Evolutionary conservation across 2,329 filamentous ascomycete species (phyloP), one percentile per base, ranked within the genome.

Genomic region (Myriosclerotinia curreyana): DNA sequence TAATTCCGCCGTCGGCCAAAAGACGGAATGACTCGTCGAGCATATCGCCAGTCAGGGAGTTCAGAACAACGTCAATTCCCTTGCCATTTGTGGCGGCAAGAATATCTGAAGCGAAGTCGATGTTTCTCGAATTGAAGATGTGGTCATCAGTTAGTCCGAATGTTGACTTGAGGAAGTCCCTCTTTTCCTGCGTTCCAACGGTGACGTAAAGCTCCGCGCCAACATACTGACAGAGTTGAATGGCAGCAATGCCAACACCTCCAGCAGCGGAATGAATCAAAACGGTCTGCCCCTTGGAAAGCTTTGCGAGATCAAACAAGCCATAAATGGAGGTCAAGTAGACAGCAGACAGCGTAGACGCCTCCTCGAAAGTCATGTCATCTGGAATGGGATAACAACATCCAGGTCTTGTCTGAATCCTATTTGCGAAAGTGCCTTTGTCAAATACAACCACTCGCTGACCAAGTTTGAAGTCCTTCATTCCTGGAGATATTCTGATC

Each of bases 321-420:
- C 50, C 46, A 38, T 69, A 65, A 51, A 70, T 64, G 5, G 65
- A 67, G 3, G 59, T 60, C 60, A 38, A n/a, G 38, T 68, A 66
- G 0, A 76, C 73, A 3, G 77, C 76, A 0, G 79, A 77, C 5
- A 77, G 69, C 14, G 77, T 69, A 0, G 79, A 77, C 0, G 75
- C 78, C 1, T 75, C 73, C 42, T 76, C 73, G 58, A 79, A 78
- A 0, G 71, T 69, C 64, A 79, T 68, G 22, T 67, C 67, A 25
- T 74, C 70, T 14, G 80, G 77, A 20, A 83, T 76, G 7, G 28
- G 14, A 1, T 73, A 69, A 48, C 70, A n/a, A 17, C 52, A 31
- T 25, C 52, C 44, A 42, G 56, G 36, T n/a, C 53, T 42, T 11
- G 50, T n/a, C 40, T 65, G 56, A 20, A 67, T 31, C 34, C 66